Conservation (phyloP, 345 rosid species). For the Geranium brycei region DNA sequence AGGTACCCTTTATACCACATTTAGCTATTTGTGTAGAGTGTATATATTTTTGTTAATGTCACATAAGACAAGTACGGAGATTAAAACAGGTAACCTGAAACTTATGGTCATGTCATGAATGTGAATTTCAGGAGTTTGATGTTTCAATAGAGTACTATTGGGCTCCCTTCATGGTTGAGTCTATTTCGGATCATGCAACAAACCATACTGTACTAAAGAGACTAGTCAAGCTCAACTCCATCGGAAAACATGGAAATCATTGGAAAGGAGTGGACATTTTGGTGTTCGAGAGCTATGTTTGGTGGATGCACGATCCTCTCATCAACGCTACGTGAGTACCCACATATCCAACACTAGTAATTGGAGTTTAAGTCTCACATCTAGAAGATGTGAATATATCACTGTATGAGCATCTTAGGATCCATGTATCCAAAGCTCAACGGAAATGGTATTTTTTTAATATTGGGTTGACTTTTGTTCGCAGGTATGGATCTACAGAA, state of each 20-base stretch:
- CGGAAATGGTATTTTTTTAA: too few species aligned
- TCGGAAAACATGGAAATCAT: constrained; percentile 62
- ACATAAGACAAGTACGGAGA: too few species aligned
- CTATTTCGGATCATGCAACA: constrained; percentile 82
- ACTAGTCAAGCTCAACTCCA: constrained; percentile 68
- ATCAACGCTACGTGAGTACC: constrained; percentile 76
- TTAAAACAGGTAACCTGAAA: not conserved
- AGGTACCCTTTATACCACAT: constrained; percentile 22
- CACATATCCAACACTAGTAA: not conserved
- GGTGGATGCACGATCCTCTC: constrained; percentile 90
- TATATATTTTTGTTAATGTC: too few species aligned
- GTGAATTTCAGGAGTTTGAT: constrained; percentile 52
- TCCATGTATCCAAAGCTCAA: too few species aligned
- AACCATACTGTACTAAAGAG: constrained; percentile 69
- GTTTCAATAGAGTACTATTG: constrained; percentile 76
- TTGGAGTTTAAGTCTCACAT: not conserved
- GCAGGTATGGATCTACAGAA: constrained; percentile 43
- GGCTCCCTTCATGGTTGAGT: constrained; percentile 91
- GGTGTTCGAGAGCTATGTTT: constrained; percentile 77
- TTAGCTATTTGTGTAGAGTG: too few species aligned
- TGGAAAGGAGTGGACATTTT: constrained; percentile 67
- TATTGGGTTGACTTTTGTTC: not conserved
- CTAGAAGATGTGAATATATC: too few species aligned
- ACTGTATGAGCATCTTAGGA: too few species aligned
- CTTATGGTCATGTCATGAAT: not conserved